phyloP scores from a whole-genome alignment of 1,284 basidiomycete genomes.

The Fomitopsis betulina region DNA sequence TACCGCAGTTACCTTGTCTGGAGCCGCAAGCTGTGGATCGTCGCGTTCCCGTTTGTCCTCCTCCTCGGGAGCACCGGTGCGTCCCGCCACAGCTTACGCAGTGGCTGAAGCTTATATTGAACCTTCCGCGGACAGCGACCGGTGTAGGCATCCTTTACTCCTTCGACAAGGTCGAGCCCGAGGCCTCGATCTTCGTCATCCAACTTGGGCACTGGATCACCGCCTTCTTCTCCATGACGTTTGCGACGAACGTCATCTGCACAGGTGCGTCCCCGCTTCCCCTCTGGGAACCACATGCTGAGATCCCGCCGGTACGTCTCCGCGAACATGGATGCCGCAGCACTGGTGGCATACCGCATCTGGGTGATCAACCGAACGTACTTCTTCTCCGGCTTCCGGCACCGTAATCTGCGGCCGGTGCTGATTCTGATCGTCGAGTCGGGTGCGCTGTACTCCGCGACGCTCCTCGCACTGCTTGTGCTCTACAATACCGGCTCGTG shows the following conservation, averaged over 20 bases:
- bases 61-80: not conserved
- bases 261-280: not conserved
- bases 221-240: not conserved
- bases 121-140: not conserved
- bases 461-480: conserved; percentile 27
- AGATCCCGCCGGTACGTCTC: not conserved
- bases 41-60: not conserved
- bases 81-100: not conserved
- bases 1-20: not conserved
- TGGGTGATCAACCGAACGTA: conserved; percentile 28
- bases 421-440: conserved; percentile 36
- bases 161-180: not conserved
- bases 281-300: not conserved
- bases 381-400: conserved; percentile 7
- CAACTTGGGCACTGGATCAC: not conserved
- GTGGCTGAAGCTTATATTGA: too few relatives aligned
- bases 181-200: not conserved
- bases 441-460: conserved; percentile 34
- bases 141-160: not conserved
- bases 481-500: not conserved
- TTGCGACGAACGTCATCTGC: not conserved
- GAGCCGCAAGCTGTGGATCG: not conserved
- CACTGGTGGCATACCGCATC: conserved; percentile 27
- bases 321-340: not conserved
- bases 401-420: conserved; percentile 23